Conservation (phyloP, 2,329 filamentous ascomycete species). For the Beauveria pseudobassiana region DNA sequence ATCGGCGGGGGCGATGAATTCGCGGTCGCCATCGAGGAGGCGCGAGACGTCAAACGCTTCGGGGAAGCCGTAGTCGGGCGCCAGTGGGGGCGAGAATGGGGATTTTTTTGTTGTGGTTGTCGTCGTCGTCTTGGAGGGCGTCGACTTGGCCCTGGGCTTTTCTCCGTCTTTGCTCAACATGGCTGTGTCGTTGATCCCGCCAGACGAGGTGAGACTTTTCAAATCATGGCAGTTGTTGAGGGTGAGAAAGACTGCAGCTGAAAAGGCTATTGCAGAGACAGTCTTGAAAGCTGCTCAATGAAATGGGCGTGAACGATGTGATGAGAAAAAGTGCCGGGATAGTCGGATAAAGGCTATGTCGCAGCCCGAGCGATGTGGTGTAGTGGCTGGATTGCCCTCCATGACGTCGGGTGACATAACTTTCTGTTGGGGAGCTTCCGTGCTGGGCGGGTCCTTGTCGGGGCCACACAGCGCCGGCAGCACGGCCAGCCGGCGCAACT, state of each 20-base stretch:
- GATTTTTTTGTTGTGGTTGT: too few relatives aligned
- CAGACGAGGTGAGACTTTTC: background rate
- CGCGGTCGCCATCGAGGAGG: constrained; percentile 71
- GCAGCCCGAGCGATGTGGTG: background rate
- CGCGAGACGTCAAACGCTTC: constrained; percentile 60
- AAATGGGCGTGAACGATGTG: background rate
- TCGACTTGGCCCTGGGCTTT: background rate
- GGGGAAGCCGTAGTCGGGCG: constrained; percentile 46
- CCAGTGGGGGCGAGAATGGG: background rate
- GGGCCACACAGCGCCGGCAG: background rate
- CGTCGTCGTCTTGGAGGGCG: background rate
- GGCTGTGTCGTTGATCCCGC: background rate
- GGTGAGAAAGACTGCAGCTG: background rate
- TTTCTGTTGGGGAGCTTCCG: constrained; percentile 7
- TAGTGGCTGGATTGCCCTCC: background rate
- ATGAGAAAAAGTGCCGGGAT: background rate
- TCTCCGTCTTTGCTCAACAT: background rate
- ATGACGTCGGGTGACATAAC: constrained; percentile 11
- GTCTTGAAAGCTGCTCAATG: background rate
- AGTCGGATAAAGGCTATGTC: background rate
- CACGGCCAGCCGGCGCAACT: constrained; percentile 7
- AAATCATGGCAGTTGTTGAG: constrained; percentile 1
- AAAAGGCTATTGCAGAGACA: background rate
- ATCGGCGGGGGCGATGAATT: constrained; percentile 69
- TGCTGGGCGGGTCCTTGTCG: constrained; percentile 5